Evolutionary conservation across 1,284 basidiomycete genomes (phyloP).

Genomic region (Vanrija sp.): DNA sequence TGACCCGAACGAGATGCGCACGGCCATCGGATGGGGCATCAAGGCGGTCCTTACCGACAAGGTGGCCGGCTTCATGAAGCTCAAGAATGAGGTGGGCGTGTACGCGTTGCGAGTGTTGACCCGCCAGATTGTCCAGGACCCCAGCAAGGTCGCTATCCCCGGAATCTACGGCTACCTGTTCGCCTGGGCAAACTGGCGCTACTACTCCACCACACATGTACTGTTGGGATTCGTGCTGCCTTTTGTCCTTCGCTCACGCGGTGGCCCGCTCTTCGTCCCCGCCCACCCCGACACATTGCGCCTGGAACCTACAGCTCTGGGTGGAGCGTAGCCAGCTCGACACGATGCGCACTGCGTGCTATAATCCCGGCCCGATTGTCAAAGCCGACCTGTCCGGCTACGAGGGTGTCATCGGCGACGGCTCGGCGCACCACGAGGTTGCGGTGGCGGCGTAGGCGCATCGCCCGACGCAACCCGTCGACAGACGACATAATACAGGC

Average conservation of each 20-base stretch:
- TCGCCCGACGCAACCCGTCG: too few species aligned
- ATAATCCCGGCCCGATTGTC: slow-evolving; percentile 37
- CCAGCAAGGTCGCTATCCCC: slow-evolving; percentile 26
- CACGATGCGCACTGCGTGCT: slow-evolving; percentile 40
- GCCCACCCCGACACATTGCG: background rate
- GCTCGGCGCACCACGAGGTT: too few species aligned
- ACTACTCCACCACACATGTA: slow-evolving; percentile 47
- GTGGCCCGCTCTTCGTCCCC: slow-evolving; percentile 19
- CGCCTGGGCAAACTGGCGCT: slow-evolving; percentile 46
- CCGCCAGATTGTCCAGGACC: slow-evolving; percentile 31
- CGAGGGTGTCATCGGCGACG: too few species aligned
- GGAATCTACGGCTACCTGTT: slow-evolving; percentile 36
- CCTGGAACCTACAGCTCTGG: slow-evolving; percentile 24
- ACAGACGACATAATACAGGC: too few species aligned
- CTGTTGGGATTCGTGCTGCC: slow-evolving; percentile 19
- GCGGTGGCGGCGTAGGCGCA: too few species aligned
- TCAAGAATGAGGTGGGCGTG: slow-evolving; percentile 43
- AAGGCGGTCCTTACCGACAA: slow-evolving; percentile 86
- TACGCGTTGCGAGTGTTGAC: too few species aligned
- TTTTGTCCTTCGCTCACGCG: slow-evolving; percentile 34
- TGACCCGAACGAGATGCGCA: slow-evolving; percentile 85
- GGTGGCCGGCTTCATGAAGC: slow-evolving; percentile 35
- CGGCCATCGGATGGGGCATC: slow-evolving; percentile 83
- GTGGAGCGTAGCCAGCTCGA: slow-evolving; percentile 41
- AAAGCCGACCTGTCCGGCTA: slow-evolving; percentile 27